Percentiles rank a stretch among this genome's conserved stretches.
Evolutionary conservation across 2,329 filamentous ascomycete genomes (phyloP).

Genomic region (Trichoderma sp.): DNA sequence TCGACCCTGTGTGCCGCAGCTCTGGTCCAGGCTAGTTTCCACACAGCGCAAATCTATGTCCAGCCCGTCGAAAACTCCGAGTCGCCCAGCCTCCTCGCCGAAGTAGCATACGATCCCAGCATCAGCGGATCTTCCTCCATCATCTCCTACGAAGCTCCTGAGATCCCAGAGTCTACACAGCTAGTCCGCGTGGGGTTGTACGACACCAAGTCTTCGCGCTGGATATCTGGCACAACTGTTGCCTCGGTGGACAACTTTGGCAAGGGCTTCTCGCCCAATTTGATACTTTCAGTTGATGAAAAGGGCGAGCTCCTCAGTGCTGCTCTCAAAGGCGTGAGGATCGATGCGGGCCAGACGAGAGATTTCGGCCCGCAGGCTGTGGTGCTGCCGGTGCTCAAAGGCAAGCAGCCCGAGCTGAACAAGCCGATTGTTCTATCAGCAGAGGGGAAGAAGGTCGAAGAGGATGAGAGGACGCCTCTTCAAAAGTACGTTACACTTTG

Average conservation of each 20-base stretch:
- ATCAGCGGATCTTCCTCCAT: constrained; percentile 44
- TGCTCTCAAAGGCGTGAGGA: constrained; percentile 51
- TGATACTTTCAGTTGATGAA: constrained; percentile 51
- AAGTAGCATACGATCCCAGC: constrained; percentile 53
- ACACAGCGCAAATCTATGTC: constrained; percentile 52
- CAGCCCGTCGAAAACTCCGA: constrained; percentile 44
- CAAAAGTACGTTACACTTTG: constrained; percentile 57
- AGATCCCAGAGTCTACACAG: constrained; percentile 43
- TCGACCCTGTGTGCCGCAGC: constrained; percentile 43
- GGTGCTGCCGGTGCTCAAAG: constrained; percentile 46
- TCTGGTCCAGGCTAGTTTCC: constrained; percentile 39
- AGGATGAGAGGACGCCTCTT: constrained; percentile 60
- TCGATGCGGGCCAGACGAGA: constrained; percentile 62
- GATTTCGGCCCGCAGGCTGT: constrained; percentile 61
- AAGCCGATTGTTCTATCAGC: constrained; percentile 60
- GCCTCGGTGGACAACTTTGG: constrained; percentile 55
- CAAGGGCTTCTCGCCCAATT: constrained; percentile 58
- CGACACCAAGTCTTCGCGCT: constrained; percentile 44
- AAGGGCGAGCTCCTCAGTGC: constrained; percentile 48
- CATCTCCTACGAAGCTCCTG: constrained; percentile 54
- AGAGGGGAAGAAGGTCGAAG: constrained; percentile 56
- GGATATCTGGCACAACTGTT: constrained; percentile 55
- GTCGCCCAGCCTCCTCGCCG: constrained; percentile 48
- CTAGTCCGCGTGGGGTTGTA: constrained; percentile 59
- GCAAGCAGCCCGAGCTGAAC: constrained; percentile 58